Percentiles rank a stretch among this genome's conserved stretches.
These are phyloP conservation scores for Trichaptum fuscoviolaceum DNA, from an alignment of 768 basidiomycete genomes.

Conservation along the genomic window DNA sequence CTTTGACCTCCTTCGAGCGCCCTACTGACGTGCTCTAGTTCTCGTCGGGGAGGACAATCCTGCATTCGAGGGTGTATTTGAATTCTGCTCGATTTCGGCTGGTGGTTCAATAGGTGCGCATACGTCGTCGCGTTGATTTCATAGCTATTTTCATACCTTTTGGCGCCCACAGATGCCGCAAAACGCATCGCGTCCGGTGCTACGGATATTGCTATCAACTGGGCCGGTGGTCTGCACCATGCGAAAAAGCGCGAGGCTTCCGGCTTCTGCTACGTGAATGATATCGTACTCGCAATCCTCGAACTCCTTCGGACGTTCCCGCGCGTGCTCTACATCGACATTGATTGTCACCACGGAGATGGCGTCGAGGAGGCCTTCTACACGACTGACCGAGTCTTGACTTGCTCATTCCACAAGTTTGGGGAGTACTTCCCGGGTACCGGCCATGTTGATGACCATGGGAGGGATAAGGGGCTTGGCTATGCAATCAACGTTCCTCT, in stretches of 20 bases:
- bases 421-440: conserved; percentile 94
- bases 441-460: conserved; percentile 79
- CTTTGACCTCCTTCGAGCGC: not conserved
- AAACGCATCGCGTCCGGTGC: conserved; percentile 73
- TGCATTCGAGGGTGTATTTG: conserved; percentile 92
- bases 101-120: conserved; percentile 86
- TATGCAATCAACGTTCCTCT: conserved; percentile 93
- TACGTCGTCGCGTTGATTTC: not conserved
- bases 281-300: conserved; percentile 91
- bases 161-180: conserved; percentile 56
- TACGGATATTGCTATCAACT: conserved; percentile 85
- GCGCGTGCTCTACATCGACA: conserved; percentile 94
- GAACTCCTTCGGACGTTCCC: conserved; percentile 83
- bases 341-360: conserved; percentile 98
- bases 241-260: conserved; percentile 99
- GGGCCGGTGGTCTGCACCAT: conserved; percentile 98
- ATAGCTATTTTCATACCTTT: conserved; percentile 4
- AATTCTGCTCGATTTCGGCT: conserved; percentile 95
- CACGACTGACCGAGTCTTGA: conserved; percentile 96
- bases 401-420: conserved; percentile 94
- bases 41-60: conserved; percentile 91
- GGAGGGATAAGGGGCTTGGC: conserved; percentile 75
- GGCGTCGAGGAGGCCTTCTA: conserved; percentile 99
- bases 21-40: conserved; percentile 26
- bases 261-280: conserved; percentile 99